Conservation (phyloP, 352 stramenopile genomes). For the Phytophthora macrochlamydospora region DNA sequence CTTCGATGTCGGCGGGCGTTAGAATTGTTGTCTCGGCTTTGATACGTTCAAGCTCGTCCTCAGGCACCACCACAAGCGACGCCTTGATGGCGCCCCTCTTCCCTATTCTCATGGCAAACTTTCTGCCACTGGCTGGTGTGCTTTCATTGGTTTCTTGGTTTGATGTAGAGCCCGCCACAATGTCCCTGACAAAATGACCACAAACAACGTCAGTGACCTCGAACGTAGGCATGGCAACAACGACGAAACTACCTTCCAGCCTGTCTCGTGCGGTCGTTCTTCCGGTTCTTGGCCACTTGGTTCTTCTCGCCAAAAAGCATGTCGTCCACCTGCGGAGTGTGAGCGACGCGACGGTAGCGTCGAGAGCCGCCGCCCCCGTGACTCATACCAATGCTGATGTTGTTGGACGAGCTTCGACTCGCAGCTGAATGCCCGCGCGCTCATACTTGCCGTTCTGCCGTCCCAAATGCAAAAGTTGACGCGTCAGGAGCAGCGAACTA, state of each 20-base stretch:
- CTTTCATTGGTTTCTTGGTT: constrained; percentile 35
- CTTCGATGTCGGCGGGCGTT: constrained; percentile 54
- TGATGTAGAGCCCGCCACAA: constrained; percentile 33
- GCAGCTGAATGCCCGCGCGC: constrained; percentile 34
- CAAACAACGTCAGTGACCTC: constrained; percentile 2
- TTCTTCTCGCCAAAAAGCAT: constrained; percentile 72
- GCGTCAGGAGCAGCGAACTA: constrained; percentile 5
- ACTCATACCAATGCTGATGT: background rate
- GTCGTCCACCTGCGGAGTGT: constrained; percentile 71
- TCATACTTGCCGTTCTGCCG: constrained; percentile 15
- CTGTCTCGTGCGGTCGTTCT: constrained; percentile 64
- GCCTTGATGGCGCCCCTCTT: constrained; percentile 16
- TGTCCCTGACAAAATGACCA: constrained; percentile 32
- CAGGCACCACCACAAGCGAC: constrained; percentile 33
- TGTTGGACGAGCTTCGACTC: constrained; percentile 35
- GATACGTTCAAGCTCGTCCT: constrained; percentile 61
- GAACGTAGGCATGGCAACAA: background rate
- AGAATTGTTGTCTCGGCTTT: constrained; percentile 75
- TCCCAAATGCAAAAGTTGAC: no score
- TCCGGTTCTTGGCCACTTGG: constrained; percentile 44
- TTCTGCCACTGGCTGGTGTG: constrained; percentile 10
- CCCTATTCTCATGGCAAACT: constrained; percentile 10
- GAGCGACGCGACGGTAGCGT: constrained; percentile 65
- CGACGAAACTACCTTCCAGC: constrained; percentile 46
- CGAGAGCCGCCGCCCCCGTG: constrained; percentile 30